A percentile compares a stretch with the other conserved stretches of the same genome.
phyloP scores from a whole-genome alignment of 768 basidiomycete genomes.

The Lactifluus rugatus region DNA sequence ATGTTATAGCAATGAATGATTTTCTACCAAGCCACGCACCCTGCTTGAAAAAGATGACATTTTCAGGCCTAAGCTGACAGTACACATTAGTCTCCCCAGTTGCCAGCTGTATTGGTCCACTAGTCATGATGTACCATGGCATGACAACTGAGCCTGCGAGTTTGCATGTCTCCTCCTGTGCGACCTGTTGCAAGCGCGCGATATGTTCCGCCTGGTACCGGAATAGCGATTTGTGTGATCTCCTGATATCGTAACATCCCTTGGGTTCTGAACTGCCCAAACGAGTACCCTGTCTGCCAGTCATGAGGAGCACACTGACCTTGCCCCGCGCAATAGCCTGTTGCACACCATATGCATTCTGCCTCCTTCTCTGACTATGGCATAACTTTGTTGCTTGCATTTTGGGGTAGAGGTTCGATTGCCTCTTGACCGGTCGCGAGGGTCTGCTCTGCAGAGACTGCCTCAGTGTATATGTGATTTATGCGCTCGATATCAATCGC shows the following conservation, averaged over 20 bases:
- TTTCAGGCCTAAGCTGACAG: conserved; percentile 72
- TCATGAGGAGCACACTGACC: conserved; percentile 89
- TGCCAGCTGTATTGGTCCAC: conserved; percentile 82
- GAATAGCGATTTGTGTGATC: conserved; percentile 89
- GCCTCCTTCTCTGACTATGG: conserved; percentile 43
- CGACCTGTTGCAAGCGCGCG: conserved; percentile 67
- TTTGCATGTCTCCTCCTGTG: conserved; percentile 47
- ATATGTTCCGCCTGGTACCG: conserved; percentile 97
- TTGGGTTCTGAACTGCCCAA: conserved; percentile 82
- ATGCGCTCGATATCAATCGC: conserved; percentile 83
- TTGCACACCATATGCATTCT: conserved; percentile 69
- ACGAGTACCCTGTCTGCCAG: conserved; percentile 95
- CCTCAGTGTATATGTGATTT: conserved; percentile 76
- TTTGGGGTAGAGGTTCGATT: conserved; percentile 79
- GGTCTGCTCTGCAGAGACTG: too few species aligned
- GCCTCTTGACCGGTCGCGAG: conserved; percentile 26
- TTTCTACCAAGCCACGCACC: conserved; percentile 38
- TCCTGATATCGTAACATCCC: conserved; percentile 96
- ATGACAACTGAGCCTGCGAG: conserved; percentile 56
- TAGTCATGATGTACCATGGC: conserved; percentile 99
- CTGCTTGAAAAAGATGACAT: conserved; percentile 95
- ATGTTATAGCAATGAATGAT: not conserved
- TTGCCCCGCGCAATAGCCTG: conserved; percentile 75
- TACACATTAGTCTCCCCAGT: conserved; percentile 66
- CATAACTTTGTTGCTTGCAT: conserved; percentile 55